Conservation (phyloP, 176 grass and related monocot species). For the Poa pratensis region DNA sequence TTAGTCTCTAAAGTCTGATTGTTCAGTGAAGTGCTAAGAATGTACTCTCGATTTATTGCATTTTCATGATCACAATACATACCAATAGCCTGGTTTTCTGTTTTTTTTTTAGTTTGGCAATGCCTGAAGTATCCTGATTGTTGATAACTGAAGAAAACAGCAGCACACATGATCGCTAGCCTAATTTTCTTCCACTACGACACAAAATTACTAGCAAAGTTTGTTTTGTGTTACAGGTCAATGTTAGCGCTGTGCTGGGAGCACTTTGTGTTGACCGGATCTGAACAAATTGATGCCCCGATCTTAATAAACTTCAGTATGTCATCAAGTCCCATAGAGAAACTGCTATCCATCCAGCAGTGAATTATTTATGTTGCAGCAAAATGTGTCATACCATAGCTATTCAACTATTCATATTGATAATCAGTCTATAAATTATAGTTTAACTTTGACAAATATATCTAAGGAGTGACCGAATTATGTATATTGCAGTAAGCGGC, state of each 20-base stretch:
- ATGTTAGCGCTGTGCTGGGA: background rate
- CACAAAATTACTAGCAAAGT: background rate
- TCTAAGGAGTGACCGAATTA: too few species aligned
- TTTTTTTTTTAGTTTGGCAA: too few species aligned
- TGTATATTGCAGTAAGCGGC: too few species aligned
- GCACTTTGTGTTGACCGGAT: too few species aligned
- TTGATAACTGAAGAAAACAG: background rate
- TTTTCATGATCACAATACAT: too few species aligned
- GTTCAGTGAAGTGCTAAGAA: background rate
- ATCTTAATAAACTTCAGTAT: too few species aligned
- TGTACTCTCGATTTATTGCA: too few species aligned
- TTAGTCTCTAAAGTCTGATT: background rate
- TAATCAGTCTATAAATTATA: background rate
- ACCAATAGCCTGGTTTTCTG: background rate
- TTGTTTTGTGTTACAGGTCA: background rate
- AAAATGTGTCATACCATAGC: background rate
- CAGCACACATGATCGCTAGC: background rate
- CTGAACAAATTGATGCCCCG: too few species aligned
- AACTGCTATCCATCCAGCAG: background rate
- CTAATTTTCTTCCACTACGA: background rate
- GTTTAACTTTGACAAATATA: too few species aligned
- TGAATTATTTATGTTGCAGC: background rate
- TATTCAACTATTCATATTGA: conserved; percentile 38
- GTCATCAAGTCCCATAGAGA: too few species aligned
- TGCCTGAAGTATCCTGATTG: too few species aligned